phyloP scores from a whole-genome alignment of 2,329 filamentous ascomycete species.

The Sporothrix humicola region DNA sequence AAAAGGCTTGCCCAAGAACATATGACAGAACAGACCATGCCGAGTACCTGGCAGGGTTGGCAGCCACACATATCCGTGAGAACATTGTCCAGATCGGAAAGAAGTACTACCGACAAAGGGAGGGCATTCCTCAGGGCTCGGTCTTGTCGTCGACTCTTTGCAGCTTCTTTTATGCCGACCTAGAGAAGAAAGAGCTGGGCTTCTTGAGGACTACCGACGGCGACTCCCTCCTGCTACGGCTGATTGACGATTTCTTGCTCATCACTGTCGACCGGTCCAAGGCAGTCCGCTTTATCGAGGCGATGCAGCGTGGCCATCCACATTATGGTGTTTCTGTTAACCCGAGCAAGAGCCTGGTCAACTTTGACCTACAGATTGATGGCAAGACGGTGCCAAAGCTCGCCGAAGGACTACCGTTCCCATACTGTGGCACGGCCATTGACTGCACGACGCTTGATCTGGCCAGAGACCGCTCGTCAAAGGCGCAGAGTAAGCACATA shows the following conservation, averaged over 20 bases:
- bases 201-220: conserved; percentile 60
- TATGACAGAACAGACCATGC: conserved; percentile 63
- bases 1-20: conserved; percentile 64
- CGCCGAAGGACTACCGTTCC: conserved; percentile 61
- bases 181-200: conserved; percentile 71
- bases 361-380: conserved; percentile 72
- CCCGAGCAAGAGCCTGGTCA: conserved; percentile 78
- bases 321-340: conserved; percentile 83
- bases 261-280: conserved; percentile 73
- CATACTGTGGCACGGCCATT: conserved; percentile 85
- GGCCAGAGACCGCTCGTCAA: conserved; percentile 66
- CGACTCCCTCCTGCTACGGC: conserved; percentile 73
- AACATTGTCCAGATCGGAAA: conserved; percentile 91
- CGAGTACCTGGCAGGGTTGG: conserved; percentile 68
- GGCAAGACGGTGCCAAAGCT: conserved; percentile 59
- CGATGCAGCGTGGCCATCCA: conserved; percentile 79
- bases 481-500: conserved; percentile 52
- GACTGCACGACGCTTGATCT: conserved; percentile 77
- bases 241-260: conserved; percentile 93
- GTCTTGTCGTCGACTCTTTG: conserved; percentile 85
- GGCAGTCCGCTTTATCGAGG: conserved; percentile 73
- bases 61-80: conserved; percentile 78
- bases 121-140: conserved; percentile 92
- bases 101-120: conserved; percentile 83
- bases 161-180: conserved; percentile 93